phyloP scores from a whole-genome alignment of 2,329 filamentous ascomycete genomes.

The Colletotrichum sp. region DNA sequence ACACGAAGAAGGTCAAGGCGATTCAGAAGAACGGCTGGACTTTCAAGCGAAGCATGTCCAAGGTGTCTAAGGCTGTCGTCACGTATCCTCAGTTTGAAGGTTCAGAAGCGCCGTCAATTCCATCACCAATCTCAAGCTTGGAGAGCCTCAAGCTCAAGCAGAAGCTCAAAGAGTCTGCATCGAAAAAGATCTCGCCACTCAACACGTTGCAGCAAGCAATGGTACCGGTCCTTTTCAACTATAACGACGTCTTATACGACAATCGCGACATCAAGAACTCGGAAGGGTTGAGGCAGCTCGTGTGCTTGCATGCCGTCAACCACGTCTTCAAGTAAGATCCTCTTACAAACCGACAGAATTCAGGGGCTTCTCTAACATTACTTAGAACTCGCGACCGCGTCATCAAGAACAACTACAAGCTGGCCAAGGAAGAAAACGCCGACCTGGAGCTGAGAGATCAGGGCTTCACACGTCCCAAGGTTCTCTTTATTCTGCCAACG shows the following conservation, averaged over 20 bases:
- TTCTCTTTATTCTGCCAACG: conserved; percentile 89
- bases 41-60: conserved; percentile 49
- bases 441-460: conserved; percentile 86
- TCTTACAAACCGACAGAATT: not conserved
- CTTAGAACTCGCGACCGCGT: conserved; percentile 82
- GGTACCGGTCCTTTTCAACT: conserved; percentile 77
- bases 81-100: conserved; percentile 48
- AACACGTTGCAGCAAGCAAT: conserved; percentile 68
- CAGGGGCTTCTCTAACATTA: conserved; percentile 21
- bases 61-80: conserved; percentile 53
- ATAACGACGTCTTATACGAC: conserved; percentile 81
- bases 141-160: conserved; percentile 70
- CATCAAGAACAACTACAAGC: conserved; percentile 87
- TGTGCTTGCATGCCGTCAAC: conserved; percentile 86
- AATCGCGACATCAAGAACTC: conserved; percentile 74
- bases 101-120: conserved; percentile 34
- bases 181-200: conserved; percentile 61
- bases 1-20: conserved; percentile 58
- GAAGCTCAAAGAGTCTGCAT: conserved; percentile 63
- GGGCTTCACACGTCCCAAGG: conserved; percentile 93
- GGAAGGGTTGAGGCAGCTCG: conserved; percentile 70
- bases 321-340: conserved; percentile 80
- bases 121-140: conserved; percentile 41
- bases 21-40: conserved; percentile 57
- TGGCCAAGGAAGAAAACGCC: conserved; percentile 69